Percentiles rank a stretch among this genome's conserved stretches.
Evolutionary conservation across 305 asterid genomes (phyloP).

Genomic region (Fraxinus xanthoxyloides): DNA sequence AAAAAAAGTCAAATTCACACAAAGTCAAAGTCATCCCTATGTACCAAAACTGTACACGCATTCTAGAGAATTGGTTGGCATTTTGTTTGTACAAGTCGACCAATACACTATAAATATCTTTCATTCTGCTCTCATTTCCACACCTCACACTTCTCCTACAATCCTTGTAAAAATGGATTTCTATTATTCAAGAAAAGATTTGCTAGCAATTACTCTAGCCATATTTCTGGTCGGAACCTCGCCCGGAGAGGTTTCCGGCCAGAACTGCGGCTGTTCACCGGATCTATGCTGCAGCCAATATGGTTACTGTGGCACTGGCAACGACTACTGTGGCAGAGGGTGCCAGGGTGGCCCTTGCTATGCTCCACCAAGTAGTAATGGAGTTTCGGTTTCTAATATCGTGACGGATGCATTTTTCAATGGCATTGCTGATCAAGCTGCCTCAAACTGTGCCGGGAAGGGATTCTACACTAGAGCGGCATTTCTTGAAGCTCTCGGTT

Average conservation of each 20-base stretch:
- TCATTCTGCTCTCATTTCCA: background rate
- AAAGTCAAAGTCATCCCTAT: background rate
- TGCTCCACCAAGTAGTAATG: no score
- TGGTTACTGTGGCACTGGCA: slow-evolving; percentile 34
- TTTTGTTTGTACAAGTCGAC: background rate
- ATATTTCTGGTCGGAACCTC: slow-evolving; percentile 17
- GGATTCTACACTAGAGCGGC: background rate
- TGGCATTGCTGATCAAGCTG: slow-evolving; percentile 37
- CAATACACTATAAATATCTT: background rate
- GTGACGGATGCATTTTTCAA: slow-evolving; percentile 27
- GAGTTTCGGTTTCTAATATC: no score
- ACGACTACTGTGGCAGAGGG: slow-evolving; percentile 29
- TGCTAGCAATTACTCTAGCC: slow-evolving; percentile 16
- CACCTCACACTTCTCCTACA: background rate
- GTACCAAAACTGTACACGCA: background rate
- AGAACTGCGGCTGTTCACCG: slow-evolving; percentile 34
- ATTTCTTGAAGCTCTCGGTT: slow-evolving; percentile 36
- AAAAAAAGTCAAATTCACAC: background rate
- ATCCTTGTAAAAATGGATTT: background rate
- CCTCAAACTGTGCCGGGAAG: background rate
- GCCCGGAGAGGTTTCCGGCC: slow-evolving; percentile 25
- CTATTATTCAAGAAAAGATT: background rate
- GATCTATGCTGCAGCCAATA: slow-evolving; percentile 35
- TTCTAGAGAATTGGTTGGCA: background rate
- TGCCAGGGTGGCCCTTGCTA: background rate